phyloP scores from a whole-genome alignment of 2,329 filamentous ascomycete genomes.

The Pyrenochaeta sp. region DNA sequence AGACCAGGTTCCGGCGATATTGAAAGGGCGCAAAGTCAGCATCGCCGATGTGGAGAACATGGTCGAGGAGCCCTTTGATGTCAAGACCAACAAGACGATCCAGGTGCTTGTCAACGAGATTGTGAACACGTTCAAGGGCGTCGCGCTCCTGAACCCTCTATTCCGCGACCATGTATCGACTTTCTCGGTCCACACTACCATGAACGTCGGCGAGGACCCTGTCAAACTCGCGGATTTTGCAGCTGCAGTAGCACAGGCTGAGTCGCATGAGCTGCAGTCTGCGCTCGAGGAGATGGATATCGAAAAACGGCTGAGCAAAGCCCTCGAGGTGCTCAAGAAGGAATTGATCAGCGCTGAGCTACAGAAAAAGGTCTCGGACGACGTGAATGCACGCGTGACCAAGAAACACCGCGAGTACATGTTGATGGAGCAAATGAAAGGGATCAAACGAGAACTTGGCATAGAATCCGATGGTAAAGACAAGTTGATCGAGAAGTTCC shows the following conservation, averaged over 20 bases:
- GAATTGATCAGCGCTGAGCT: constrained; percentile 98
- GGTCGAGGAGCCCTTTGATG: constrained; percentile 85
- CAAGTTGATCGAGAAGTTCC: constrained; percentile 96
- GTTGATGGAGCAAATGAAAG: constrained; percentile 99
- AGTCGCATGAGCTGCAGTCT: constrained; percentile 89
- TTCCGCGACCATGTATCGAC: constrained; percentile 98
- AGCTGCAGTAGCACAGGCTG: constrained; percentile 87
- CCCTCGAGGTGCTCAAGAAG: constrained; percentile 92
- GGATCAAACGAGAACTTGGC: constrained; percentile 91
- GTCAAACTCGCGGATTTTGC: constrained; percentile 97
- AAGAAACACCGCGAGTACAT: constrained; percentile 98
- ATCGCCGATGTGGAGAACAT: constrained; percentile 96
- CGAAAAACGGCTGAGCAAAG: constrained; percentile 90
- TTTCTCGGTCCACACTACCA: constrained; percentile 80
- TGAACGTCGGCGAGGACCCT: constrained; percentile 94
- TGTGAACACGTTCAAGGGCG: constrained; percentile 98
- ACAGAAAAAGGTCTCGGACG: constrained; percentile 96
- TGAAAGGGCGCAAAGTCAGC: constrained; percentile 90
- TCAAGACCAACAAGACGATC: constrained; percentile 87
- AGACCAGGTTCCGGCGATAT: constrained; percentile 89
- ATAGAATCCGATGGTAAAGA: constrained; percentile 98
- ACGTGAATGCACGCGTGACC: constrained; percentile 96
- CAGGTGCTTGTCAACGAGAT: constrained; percentile 96
- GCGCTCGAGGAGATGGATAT: constrained; percentile 89
- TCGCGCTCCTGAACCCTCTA: constrained; percentile 89